phyloP scores from a whole-genome alignment of 306 rosid species.

The Cyclanthera cordifolia region DNA sequence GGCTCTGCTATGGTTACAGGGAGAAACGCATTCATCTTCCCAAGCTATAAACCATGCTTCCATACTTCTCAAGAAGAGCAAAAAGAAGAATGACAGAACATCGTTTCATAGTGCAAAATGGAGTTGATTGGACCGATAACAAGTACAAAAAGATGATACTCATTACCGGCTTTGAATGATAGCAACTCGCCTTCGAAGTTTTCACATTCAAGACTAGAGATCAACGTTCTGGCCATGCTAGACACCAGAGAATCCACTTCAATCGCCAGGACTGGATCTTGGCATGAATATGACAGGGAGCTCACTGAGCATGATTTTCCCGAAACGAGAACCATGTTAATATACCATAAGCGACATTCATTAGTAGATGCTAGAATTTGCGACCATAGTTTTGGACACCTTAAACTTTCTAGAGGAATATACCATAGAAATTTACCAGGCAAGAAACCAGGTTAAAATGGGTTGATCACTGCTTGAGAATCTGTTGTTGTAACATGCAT shows the following conservation, averaged over 20 bases:
- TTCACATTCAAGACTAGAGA: background rate
- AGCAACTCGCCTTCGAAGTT: background rate
- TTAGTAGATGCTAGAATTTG: background rate
- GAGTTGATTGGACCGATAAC: constrained; percentile 26
- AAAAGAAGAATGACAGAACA: constrained; percentile 27
- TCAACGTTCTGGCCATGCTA: background rate
- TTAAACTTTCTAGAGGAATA: too few species aligned
- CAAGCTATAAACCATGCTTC: constrained; percentile 42
- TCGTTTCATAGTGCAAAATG: constrained; percentile 42
- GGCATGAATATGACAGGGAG: background rate
- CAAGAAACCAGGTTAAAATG: too few species aligned
- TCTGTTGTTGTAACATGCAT: background rate
- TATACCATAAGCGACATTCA: background rate
- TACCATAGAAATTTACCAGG: too few species aligned
- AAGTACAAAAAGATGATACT: background rate
- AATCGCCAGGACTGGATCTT: background rate
- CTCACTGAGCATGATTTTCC: background rate
- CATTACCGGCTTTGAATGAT: background rate
- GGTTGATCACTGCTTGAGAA: background rate
- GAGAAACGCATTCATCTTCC: constrained; percentile 42
- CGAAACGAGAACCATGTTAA: background rate
- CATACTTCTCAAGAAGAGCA: constrained; percentile 50
- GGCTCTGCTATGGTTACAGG: constrained; percentile 78
- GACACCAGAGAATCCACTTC: background rate
- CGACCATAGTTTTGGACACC: background rate